Base-by-base conservation (phyloP, 441 rosid genomes). In the Biscutella auriculata region DNA sequence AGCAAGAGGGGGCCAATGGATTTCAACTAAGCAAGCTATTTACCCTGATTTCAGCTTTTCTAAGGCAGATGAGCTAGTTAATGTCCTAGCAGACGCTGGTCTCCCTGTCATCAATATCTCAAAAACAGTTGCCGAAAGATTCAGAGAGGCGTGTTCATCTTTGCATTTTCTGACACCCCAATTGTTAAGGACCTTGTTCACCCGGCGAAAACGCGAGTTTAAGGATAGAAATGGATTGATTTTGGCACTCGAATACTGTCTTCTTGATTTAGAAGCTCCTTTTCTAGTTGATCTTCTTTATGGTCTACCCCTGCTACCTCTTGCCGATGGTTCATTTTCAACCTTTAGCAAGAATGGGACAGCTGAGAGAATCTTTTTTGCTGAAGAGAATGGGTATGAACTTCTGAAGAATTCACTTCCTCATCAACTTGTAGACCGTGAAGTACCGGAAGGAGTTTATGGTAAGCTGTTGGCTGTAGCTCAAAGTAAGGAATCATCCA, bases 1-100 rank as follows among this genome's bases (percentile, higher is more conserved):
- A 75, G 99, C 97, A 66, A 85, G 96, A 79, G 87, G 82, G 47
- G 99, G 97, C 7, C 96, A 82, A 60, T 89, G 99, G 97, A 71
- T 87, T 73, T 75, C 97, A 74, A 83, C 97, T 55, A 93, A 80
- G 66, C 99, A 87, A 74, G 95, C 94, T 62, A 77, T 93, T 51
- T 87, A 81, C 69, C 99, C 99, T 68, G 99, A 89, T 81, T 87
- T 82, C 68, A 58, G 77, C 45, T 93, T 93, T 71, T 69, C 71
- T 19, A 87, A 74, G 74, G 80, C 75, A 53, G 69, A 73, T 62
- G 96, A 89, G 68, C 86, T 93, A 52, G 74, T 75, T 30, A 85
- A 89, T 69, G 96, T 85, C 59, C 71, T 93, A 69, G 80, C 95
- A 44, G 93, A 77, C 73, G 92, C 91, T 70, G 91, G 96, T 73